Evolutionary conservation across 2,329 filamentous ascomycete genomes (phyloP).

Genomic region (Diaporthe capsici): DNA sequence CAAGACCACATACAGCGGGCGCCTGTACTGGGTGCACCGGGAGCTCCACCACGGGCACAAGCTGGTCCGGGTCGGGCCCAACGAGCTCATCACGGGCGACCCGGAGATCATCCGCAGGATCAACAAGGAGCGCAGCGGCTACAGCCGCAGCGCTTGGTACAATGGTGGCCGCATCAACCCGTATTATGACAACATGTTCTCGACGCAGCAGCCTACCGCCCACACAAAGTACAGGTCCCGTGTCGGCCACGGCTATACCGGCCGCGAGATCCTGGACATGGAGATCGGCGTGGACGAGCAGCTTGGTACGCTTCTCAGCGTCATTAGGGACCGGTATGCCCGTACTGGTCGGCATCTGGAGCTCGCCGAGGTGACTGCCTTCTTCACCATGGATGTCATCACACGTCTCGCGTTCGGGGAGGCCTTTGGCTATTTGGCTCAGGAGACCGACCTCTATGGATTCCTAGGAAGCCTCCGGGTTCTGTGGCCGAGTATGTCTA

Average conservation of each 20-base stretch:
- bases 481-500: constrained; percentile 55
- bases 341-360: constrained; percentile 55
- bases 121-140: constrained; percentile 6
- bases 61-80: constrained; percentile 48
- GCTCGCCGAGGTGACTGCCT: constrained; percentile 58
- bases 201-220: constrained; percentile 36
- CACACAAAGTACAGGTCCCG: constrained; percentile 48
- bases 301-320: neutral
- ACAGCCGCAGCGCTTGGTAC: constrained; percentile 20
- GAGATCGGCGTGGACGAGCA: constrained; percentile 35
- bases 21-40: constrained; percentile 45
- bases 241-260: constrained; percentile 20
- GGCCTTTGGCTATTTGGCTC: constrained; percentile 56
- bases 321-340: neutral
- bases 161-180: constrained; percentile 30
- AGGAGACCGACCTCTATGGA: constrained; percentile 57
- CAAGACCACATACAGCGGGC: constrained; percentile 44
- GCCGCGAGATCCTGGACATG: constrained; percentile 26
- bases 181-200: constrained; percentile 33
- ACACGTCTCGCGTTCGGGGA: constrained; percentile 60
- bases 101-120: constrained; percentile 44
- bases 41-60: constrained; percentile 45
- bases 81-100: constrained; percentile 45
- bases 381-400: constrained; percentile 64
- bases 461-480: constrained; percentile 56